Base-by-base conservation (phyloP, 148 eudicot genomes). In the Chenopodium formosanum region DNA sequence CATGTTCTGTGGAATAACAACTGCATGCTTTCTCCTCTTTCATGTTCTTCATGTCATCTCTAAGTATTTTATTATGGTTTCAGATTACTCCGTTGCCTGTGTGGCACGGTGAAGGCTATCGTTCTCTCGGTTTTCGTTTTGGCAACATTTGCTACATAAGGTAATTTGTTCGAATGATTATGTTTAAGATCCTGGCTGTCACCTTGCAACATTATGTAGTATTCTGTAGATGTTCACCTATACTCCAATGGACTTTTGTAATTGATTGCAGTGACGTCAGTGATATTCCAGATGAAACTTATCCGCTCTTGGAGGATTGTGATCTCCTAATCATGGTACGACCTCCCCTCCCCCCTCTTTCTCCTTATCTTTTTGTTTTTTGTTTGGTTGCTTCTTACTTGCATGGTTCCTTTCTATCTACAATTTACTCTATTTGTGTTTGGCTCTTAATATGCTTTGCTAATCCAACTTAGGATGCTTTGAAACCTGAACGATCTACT, bases 21-120 rank as follows among this genome's bases (percentile, higher is more conserved):
- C 40, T 17, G 5, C 62, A 48, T 62, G 12, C 2, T 50, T 79
- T 34, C 37, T 34, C 44, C 58, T 74, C 34, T 69, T 50, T 31
- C 9, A 47, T 4, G 13, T 77, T 77, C 37, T 64, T 13, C 58
- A 9, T 48, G 20, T 17, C 62, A 60, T 20, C 23, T 62, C 37
- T 68, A 56, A 68, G 47, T 22, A 44, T 5, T 1, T 4, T 73
- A 2, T 52, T 77, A 56, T 44, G 82, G 81, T 46, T 16, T 84
- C 74, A 96, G 99, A 70, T 96, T 73, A 94, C 93, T 82, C 99
- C 99, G 58, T 86, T 96, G 85, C 99, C 99, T 16, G 99, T 96
- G 79, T 96, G 99, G 99, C 99, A 96, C 63, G 99, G 99, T 31
- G 76, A 73, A 83, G 89, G 87, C 82, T 96, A 96, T 82, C 99